phyloP scores from a whole-genome alignment of 2,329 filamentous ascomycete genomes.

The Penicillium brasilianum region DNA sequence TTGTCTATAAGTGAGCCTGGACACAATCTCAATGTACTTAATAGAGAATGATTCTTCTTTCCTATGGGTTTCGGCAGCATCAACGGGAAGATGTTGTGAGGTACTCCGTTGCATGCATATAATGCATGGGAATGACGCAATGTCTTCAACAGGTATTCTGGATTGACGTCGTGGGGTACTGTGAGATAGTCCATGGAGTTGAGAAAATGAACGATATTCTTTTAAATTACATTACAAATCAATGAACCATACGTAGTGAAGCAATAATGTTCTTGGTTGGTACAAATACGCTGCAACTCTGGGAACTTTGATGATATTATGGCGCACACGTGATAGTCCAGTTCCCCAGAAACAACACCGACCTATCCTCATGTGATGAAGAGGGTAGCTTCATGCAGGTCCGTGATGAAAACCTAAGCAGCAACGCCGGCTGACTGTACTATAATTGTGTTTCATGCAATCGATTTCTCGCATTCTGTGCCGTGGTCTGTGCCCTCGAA shows the following conservation, averaged over 20 bases:
- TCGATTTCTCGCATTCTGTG: slow-evolving; percentile 14
- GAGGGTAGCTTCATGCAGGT: not conserved
- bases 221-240: not conserved
- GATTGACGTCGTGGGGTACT: not conserved
- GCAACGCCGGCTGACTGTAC: slow-evolving; percentile 13
- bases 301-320: not conserved
- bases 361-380: not conserved
- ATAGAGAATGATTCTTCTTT: slow-evolving; percentile 19
- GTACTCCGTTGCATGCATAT: not conserved
- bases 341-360: not conserved
- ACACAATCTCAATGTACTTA: slow-evolving; percentile 26
- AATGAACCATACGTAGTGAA: not conserved
- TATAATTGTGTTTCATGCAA: slow-evolving; percentile 10
- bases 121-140: not conserved
- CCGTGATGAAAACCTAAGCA: slow-evolving; percentile 1
- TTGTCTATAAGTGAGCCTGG: slow-evolving; percentile 21
- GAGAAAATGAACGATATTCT: not conserved
- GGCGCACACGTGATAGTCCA: not conserved
- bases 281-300: not conserved
- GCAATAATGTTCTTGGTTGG: not conserved
- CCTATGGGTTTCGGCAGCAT: slow-evolving; percentile 22
- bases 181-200: not conserved
- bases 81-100: slow-evolving; percentile 4
- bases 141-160: slow-evolving; percentile 8
- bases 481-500: slow-evolving; percentile 21